Conservation (phyloP, 805 yeast genomes). For the Pichia cephalocereana region DNA sequence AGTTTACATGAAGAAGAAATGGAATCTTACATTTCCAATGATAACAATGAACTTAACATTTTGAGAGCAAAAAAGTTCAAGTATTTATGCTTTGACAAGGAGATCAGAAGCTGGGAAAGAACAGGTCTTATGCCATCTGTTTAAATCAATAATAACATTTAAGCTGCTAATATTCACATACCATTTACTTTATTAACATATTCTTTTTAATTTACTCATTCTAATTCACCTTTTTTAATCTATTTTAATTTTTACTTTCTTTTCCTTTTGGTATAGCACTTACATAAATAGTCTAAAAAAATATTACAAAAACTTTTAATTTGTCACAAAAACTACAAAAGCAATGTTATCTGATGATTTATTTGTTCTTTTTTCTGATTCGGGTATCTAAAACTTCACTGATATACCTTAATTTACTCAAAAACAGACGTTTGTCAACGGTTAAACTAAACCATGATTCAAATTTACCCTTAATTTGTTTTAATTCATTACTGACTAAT, state of each 20-base stretch:
- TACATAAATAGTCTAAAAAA: no score
- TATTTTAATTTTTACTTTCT: no score
- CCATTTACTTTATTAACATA: background rate
- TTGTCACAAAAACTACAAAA: no score
- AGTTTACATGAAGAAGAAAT: background rate
- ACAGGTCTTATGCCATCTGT: slow-evolving; percentile 3
- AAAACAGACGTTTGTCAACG: slow-evolving; percentile 6
- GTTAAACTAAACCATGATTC: slow-evolving; percentile 15
- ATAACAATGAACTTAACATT: background rate
- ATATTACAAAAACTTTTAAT: no score
- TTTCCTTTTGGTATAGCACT: no score
- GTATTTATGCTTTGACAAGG: background rate
- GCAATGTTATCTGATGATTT: no score
- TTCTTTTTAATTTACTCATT: background rate
- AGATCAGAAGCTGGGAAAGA: slow-evolving; percentile 2
- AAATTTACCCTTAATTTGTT: slow-evolving; percentile 5
- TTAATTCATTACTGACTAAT: background rate
- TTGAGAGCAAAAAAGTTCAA: slow-evolving; percentile 1
- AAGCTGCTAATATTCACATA: no score
- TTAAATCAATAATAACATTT: background rate
- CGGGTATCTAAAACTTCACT: slow-evolving; percentile 3
- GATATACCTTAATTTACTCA: slow-evolving; percentile 7
- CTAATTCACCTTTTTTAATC: background rate
- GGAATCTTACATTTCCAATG: slow-evolving; percentile 3
- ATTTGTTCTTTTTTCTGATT: slow-evolving; percentile 1